phyloP scores from a whole-genome alignment of 768 basidiomycete genomes.

The Lentinula sp. region DNA sequence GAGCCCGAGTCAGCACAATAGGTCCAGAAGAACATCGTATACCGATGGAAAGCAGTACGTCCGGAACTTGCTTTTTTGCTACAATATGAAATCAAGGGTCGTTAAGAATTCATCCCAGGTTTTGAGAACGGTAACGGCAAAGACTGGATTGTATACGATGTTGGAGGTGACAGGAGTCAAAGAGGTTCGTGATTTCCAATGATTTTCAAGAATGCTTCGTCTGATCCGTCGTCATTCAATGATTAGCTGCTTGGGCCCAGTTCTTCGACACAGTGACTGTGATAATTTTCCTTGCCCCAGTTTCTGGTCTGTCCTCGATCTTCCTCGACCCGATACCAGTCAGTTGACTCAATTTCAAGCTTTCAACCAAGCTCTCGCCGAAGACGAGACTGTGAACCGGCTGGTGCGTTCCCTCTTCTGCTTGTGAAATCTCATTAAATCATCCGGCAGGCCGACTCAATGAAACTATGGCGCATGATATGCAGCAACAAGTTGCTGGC shows the following conservation, averaged over 20 bases:
- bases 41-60: slow-evolving; percentile 31
- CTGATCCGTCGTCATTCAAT: slow-evolving; percentile 3
- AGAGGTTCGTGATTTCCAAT: slow-evolving; percentile 32
- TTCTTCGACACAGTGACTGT: slow-evolving; percentile 66
- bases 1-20: slow-evolving; percentile 56
- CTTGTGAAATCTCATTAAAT: background rate
- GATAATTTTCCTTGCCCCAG: slow-evolving; percentile 62
- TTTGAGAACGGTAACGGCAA: slow-evolving; percentile 26
- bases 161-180: slow-evolving; percentile 54
- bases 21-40: slow-evolving; percentile 63
- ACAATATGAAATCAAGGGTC: background rate
- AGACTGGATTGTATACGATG: slow-evolving; percentile 63
- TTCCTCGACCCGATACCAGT: background rate
- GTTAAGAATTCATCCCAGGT: slow-evolving; percentile 9
- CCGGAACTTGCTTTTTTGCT: background rate
- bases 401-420: slow-evolving; percentile 32
- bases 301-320: slow-evolving; percentile 27
- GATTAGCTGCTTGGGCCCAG: slow-evolving; percentile 46
- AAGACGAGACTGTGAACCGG: slow-evolving; percentile 54
- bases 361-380: slow-evolving; percentile 58
- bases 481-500: slow-evolving; percentile 53
- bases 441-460: slow-evolving; percentile 40
- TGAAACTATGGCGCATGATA: slow-evolving; percentile 54
- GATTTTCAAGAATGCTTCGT: background rate
- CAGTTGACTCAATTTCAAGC: slow-evolving; percentile 20